Evolutionary conservation across 2,329 filamentous ascomycete species (phyloP).

Genomic region (Trichophyton rubrum): DNA sequence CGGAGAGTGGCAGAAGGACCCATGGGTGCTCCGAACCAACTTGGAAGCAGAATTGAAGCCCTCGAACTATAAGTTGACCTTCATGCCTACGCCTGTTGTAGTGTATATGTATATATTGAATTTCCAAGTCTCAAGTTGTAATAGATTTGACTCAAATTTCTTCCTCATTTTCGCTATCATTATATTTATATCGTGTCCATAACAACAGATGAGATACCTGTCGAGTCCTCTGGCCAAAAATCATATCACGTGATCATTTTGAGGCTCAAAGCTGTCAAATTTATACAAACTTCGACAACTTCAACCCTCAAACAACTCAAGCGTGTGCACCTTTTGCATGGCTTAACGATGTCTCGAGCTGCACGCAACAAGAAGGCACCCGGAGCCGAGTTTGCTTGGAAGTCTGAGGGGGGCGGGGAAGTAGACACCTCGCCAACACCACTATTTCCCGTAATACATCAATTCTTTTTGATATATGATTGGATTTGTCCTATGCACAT

Average conservation of each 20-base stretch:
- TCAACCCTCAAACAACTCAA: not conserved
- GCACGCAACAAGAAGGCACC: constrained; percentile 29
- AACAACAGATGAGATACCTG: not conserved
- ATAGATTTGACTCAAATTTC: not conserved
- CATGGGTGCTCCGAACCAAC: constrained; percentile 25
- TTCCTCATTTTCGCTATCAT: not conserved
- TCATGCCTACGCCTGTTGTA: not conserved
- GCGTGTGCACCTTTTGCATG: not conserved
- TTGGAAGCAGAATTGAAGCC: constrained; percentile 26
- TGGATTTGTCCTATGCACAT: not conserved
- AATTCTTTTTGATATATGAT: not conserved
- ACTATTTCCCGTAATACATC: constrained; percentile 34
- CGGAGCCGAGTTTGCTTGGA: constrained; percentile 32
- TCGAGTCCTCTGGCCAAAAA: not conserved
- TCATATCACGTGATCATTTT: not conserved
- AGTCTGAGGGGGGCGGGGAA: constrained; percentile 28
- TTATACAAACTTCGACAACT: not conserved
- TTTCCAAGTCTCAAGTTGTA: not conserved
- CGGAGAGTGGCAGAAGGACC: constrained; percentile 33
- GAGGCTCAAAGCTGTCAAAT: not conserved
- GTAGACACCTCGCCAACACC: constrained; percentile 35
- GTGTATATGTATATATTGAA: not conserved
- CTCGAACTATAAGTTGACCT: constrained; percentile 16
- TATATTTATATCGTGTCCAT: not conserved
- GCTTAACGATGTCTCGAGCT: constrained; percentile 28